Evolutionary conservation across 2,329 filamentous ascomycete species (phyloP).

Genomic region (Calonectria honghensis): DNA sequence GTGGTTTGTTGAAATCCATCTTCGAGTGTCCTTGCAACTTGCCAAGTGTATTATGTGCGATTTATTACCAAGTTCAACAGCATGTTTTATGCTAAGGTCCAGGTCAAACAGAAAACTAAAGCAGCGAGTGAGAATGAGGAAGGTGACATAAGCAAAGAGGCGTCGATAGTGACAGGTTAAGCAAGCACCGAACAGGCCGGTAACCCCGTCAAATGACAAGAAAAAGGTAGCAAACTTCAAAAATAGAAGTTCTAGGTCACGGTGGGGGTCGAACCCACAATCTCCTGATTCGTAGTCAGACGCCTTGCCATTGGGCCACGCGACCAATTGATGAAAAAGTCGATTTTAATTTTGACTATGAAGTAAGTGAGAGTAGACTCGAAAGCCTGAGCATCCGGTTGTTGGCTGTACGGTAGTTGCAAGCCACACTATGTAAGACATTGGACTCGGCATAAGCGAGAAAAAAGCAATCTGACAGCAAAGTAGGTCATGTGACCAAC

Average conservation of each 20-base stretch:
- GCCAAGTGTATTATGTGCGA: background rate
- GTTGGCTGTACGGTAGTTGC: background rate
- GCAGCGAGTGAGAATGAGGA: background rate
- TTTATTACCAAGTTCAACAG: background rate
- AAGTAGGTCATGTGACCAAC: background rate
- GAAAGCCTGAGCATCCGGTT: background rate
- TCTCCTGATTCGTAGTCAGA: conserved; percentile 61
- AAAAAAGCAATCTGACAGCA: background rate
- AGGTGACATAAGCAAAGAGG: background rate
- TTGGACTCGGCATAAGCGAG: background rate
- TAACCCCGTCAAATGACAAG: background rate
- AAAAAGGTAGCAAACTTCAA: background rate
- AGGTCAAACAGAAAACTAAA: too few species aligned
- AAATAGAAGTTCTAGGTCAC: conserved; percentile 40
- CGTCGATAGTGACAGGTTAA: background rate
- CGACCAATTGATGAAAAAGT: conserved; percentile 14
- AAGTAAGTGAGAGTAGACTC: background rate
- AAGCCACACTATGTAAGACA: background rate
- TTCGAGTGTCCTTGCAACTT: background rate
- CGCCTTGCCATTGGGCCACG: conserved; percentile 59
- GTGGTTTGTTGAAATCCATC: background rate
- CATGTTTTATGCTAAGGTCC: too few species aligned
- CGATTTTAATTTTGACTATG: background rate
- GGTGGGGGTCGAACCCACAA: conserved; percentile 58
- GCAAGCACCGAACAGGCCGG: background rate